A percentile compares a stretch with the other conserved stretches of the same genome.
phyloP scores from a whole-genome alignment of 2,329 filamentous ascomycete species.

The Camptophora hylomeconis region DNA sequence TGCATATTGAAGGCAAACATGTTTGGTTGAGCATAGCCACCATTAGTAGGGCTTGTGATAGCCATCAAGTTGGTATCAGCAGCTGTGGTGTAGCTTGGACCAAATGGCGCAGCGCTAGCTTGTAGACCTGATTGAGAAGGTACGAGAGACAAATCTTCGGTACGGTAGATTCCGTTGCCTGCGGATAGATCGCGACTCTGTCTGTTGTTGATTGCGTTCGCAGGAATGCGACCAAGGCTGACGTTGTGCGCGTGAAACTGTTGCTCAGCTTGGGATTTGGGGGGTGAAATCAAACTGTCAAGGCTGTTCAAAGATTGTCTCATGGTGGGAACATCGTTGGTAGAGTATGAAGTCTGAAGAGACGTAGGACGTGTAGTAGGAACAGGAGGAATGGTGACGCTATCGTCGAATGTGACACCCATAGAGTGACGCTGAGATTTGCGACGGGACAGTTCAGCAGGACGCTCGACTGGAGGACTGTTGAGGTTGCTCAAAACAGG shows the following conservation, averaged over 20 bases:
- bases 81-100: constrained; percentile 40
- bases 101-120: constrained; percentile 66
- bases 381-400: constrained; percentile 10
- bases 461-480: constrained; percentile 20
- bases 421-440: constrained; percentile 30
- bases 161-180: constrained; percentile 19
- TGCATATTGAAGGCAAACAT: constrained; percentile 31
- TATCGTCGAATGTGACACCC: constrained; percentile 23
- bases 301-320: constrained; percentile 54
- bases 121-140: constrained; percentile 54
- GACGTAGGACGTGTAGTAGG: constrained; percentile 25
- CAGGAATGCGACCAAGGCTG: constrained; percentile 66
- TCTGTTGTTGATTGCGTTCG: constrained; percentile 50
- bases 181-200: constrained; percentile 56
- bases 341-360: constrained; percentile 76
- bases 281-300: constrained; percentile 26
- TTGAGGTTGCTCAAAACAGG: constrained; percentile 22
- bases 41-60: constrained; percentile 22
- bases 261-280: constrained; percentile 49
- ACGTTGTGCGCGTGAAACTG: constrained; percentile 61
- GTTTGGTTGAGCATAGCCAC: constrained; percentile 30
- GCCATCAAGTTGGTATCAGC: constrained; percentile 23
- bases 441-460: constrained; percentile 23
- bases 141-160: constrained; percentile 7
- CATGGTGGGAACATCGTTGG: constrained; percentile 75